These are phyloP conservation scores for Xylariaceae sp. DNA, from an alignment of 2,329 filamentous ascomycete genomes.

Conservation along the genomic window DNA sequence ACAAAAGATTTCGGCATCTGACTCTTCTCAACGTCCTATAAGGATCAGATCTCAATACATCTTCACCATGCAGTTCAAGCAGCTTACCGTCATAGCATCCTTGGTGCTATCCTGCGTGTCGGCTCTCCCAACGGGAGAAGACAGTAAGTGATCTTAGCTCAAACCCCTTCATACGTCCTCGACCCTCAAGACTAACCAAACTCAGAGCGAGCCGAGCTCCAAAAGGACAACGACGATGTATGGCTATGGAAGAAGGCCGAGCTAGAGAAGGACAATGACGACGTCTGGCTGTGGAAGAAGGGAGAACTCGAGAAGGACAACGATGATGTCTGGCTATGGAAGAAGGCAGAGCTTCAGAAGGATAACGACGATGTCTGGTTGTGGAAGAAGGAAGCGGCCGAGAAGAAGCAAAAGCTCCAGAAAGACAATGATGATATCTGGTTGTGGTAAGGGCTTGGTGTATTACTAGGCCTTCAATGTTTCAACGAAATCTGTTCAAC, in stretches of 20 bases:
- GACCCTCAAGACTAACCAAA: neutral
- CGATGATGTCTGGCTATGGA: slow-evolving; percentile 20
- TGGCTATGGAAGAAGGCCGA: slow-evolving; percentile 21
- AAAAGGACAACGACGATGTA: slow-evolving; percentile 18
- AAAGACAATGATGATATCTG: too few relatives aligned
- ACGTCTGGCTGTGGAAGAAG: slow-evolving; percentile 19
- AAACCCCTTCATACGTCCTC: neutral
- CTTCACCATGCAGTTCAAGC: slow-evolving; percentile 21
- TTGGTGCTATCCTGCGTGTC: slow-evolving; percentile 14
- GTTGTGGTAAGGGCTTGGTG: too few relatives aligned
- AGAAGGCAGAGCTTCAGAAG: slow-evolving; percentile 15
- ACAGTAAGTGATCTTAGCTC: slow-evolving; percentile 7
- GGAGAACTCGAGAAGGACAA: too few relatives aligned
- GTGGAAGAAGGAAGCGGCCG: slow-evolving; percentile 8
- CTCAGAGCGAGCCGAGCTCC: slow-evolving; percentile 12
- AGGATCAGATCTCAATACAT: neutral
- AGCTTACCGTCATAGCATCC: slow-evolving; percentile 17
- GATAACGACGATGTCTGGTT: slow-evolving; percentile 19
- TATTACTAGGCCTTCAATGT: too few relatives aligned
- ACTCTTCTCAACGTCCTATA: neutral
- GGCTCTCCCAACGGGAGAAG: slow-evolving; percentile 17
- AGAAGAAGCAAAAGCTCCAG: too few relatives aligned
- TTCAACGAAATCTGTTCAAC: too few relatives aligned
- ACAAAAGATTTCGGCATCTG: neutral
- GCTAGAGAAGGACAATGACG: slow-evolving; percentile 18